Evolutionary conservation across 2,329 filamentous ascomycete species (phyloP).

Genomic region (Beauveria pseudobassiana): DNA sequence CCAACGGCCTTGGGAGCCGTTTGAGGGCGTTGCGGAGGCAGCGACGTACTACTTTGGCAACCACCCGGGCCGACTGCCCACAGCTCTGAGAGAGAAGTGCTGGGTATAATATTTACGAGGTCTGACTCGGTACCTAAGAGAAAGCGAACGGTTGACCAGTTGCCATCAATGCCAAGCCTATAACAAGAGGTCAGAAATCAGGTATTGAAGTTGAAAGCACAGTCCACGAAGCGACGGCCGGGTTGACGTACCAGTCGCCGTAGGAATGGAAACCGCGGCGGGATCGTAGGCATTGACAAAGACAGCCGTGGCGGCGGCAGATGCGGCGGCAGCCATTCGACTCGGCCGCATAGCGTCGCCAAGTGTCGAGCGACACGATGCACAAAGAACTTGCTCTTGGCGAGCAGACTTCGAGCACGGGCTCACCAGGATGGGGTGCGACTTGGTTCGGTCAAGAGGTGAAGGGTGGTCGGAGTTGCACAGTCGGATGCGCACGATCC

Average conservation of each 20-base stretch:
- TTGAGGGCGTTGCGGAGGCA: not conserved
- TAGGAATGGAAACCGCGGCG: constrained; percentile 1
- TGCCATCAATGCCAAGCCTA: constrained; percentile 59
- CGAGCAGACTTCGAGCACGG: not conserved
- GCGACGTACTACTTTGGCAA: constrained; percentile 40
- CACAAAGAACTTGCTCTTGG: not conserved
- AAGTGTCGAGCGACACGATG: constrained; percentile 1
- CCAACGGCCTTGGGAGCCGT: not conserved
- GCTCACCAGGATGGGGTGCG: not conserved
- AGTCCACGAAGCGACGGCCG: too few species aligned
- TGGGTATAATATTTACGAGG: constrained; percentile 40
- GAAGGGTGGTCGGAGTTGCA: not conserved
- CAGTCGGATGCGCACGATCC: constrained; percentile 6
- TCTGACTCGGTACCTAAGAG: constrained; percentile 33
- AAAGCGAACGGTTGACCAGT: constrained; percentile 64
- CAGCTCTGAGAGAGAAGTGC: constrained; percentile 62
- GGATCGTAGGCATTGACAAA: constrained; percentile 6
- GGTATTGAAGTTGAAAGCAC: too few species aligned
- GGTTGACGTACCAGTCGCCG: constrained; percentile 9
- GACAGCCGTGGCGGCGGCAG: constrained; percentile 2
- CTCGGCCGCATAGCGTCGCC: constrained; percentile 8
- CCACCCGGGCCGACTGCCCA: constrained; percentile 58
- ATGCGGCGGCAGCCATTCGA: constrained; percentile 8
- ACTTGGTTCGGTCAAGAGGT: not conserved
- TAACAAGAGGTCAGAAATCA: not conserved